Base-by-base conservation (phyloP, 2,329 filamentous ascomycete species). In the Pleoardoris graminearum region DNA sequence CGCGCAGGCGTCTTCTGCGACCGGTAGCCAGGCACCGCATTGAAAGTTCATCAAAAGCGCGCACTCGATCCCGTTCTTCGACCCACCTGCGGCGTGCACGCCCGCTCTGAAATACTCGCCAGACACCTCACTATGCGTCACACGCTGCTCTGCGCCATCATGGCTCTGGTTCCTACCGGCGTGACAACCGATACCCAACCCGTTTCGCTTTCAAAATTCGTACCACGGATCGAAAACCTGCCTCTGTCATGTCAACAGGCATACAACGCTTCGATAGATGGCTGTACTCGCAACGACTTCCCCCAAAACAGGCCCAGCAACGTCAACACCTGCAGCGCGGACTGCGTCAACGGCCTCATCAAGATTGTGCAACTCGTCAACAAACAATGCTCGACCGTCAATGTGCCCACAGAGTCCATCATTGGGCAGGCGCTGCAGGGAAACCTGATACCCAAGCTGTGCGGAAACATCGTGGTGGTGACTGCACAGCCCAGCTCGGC, bases 131-230 rank as follows among this genome's bases (percentile, higher is more conserved):
- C 54, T 12, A 71, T 70, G 68, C 58, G 54, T 43, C 36, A 41
- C 45, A 29, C 55, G 33, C 57, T 59, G 42, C 43, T 60, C 32
- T 56, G 58, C 29, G 29, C 52, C 51, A 51, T 62, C 38, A 55
- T 67, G 38, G 38, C 65, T 42, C 59, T 73, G 21, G 48, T 61
- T 27, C 50, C 65, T 48, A 53, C 63, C 32, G 55, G 58, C 37
- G 57, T 65, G 22, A 56, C 61, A 11, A 47, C 61, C 22, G 60
- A 65, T 36, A 55, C 62, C 16, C 50, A 63, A 38, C 65, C 76
- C n/a, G 74, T 78, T 35, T 72, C 73, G 19, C 75, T 80, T 32
- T 64, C 72, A 23, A 75, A 77, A 62, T 80, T 80, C 61, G 71
- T 69, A 1, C 77, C 77, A 17, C 69, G 71, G 32, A 68, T 76